Conservation (phyloP, 805 yeast genomes). For the Starmerella davenportii region DNA sequence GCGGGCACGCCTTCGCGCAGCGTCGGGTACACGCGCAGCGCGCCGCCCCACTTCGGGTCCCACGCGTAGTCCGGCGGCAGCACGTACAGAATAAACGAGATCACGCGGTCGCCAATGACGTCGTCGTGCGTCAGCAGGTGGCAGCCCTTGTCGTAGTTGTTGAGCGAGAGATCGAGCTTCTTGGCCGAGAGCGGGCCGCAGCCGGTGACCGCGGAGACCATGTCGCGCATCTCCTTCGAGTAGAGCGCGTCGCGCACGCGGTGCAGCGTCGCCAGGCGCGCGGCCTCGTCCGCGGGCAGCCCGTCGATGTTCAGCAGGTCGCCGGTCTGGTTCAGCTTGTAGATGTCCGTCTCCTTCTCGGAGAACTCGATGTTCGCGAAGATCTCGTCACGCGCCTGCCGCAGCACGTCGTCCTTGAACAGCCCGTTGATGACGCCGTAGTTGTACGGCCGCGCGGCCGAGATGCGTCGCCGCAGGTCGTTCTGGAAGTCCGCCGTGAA, state of each 20-base stretch:
- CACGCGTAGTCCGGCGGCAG: conserved; percentile 83
- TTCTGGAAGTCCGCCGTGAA: conserved; percentile 8
- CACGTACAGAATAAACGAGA: conserved; percentile 77
- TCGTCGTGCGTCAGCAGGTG: conserved; percentile 93
- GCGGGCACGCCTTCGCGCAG: conserved; percentile 78
- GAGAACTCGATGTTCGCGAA: conserved; percentile 73
- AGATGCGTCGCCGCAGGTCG: conserved; percentile 22
- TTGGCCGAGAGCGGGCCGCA: conserved; percentile 81
- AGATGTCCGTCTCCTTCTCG: conserved; percentile 89
- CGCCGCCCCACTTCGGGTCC: conserved; percentile 91
- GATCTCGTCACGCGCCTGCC: conserved; percentile 73
- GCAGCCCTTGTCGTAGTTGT: conserved; percentile 81
- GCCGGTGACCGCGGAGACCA: conserved; percentile 58
- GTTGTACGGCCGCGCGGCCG: conserved; percentile 54
- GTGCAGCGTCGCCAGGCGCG: conserved; percentile 54
- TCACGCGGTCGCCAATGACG: conserved; percentile 87
- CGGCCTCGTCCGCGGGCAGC: conserved; percentile 53
- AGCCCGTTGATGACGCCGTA: conserved; percentile 74
- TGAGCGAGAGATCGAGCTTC: conserved; percentile 82
- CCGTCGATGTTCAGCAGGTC: conserved; percentile 83
- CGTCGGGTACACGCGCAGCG: conserved; percentile 69
- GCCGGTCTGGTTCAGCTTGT: conserved; percentile 74
- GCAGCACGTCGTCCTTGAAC: conserved; percentile 55
- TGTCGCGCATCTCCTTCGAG: conserved; percentile 66
- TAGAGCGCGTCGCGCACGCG: conserved; percentile 76